phyloP scores from a whole-genome alignment of 495 filamentous ascomycete species.

The Penicillium riverlandense region DNA sequence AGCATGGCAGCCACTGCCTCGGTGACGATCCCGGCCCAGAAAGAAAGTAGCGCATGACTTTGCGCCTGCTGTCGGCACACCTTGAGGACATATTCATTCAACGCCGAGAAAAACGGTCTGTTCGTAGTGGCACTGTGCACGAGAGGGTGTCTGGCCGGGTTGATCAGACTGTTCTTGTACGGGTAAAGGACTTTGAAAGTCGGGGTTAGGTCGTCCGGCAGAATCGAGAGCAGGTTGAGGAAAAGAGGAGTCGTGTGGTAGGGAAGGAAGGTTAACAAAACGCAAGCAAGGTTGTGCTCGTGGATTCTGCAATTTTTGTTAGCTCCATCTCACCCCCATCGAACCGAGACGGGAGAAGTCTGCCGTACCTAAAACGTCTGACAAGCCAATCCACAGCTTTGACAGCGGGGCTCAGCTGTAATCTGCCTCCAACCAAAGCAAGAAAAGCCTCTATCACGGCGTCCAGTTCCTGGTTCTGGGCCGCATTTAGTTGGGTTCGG shows the following conservation, averaged over 20 bases:
- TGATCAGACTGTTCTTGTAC: constrained; percentile 66
- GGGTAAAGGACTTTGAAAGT: constrained; percentile 81
- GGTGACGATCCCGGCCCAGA: constrained; percentile 79
- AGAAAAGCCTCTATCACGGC: constrained; percentile 72
- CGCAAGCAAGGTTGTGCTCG: constrained; percentile 72
- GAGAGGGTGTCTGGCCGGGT: constrained; percentile 70
- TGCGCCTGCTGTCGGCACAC: constrained; percentile 60
- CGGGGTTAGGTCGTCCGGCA: constrained; percentile 62
- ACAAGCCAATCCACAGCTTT: constrained; percentile 94
- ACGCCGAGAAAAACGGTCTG: constrained; percentile 54
- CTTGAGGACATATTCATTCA: constrained; percentile 69
- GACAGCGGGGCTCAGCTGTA: constrained; percentile 76
- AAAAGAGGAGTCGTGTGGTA: constrained; percentile 82
- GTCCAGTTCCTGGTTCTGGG: constrained; percentile 77
- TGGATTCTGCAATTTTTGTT: constrained; percentile 58
- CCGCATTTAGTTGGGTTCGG: constrained; percentile 69
- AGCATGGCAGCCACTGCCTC: constrained; percentile 77
- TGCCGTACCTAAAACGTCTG: constrained; percentile 70
- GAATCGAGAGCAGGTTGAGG: constrained; percentile 69
- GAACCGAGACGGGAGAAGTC: constrained; percentile 4
- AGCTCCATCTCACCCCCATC: constrained; percentile 11
- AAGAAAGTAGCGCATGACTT: constrained; percentile 68
- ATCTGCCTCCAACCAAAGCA: constrained; percentile 60
- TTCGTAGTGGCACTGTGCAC: constrained; percentile 74
- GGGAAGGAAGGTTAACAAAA: constrained; percentile 85